phyloP scores from a whole-genome alignment of 2,329 filamentous ascomycete genomes.

The Sporothrix dimorphospora region DNA sequence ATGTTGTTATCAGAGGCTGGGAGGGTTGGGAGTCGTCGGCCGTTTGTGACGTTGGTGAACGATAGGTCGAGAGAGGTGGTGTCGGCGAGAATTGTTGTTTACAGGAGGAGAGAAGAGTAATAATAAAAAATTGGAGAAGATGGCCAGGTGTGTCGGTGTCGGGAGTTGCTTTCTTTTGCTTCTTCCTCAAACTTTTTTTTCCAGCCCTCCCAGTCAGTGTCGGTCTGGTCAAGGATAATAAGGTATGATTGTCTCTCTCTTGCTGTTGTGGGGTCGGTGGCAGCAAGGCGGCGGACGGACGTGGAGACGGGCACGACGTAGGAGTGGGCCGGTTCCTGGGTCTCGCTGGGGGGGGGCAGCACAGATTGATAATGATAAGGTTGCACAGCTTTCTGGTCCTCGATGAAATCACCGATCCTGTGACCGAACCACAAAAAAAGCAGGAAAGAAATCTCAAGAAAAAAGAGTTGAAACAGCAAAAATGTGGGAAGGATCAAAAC shows the following conservation, averaged over 20 bases:
- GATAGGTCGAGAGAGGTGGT: not conserved
- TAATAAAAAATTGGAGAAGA: not conserved
- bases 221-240: not conserved
- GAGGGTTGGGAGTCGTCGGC: not conserved
- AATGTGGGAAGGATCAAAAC: not conserved
- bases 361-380: not conserved
- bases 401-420: conserved; percentile 8
- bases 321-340: not conserved
- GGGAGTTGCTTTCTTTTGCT: not conserved
- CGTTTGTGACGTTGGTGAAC: not conserved
- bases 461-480: not conserved
- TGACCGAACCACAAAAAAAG: not conserved
- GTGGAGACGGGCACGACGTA: not conserved
- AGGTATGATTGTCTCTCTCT: not conserved
- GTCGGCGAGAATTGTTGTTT: not conserved
- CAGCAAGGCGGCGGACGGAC: not conserved
- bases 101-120: not conserved
- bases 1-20: not conserved
- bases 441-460: not conserved
- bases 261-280: conserved; percentile 6
- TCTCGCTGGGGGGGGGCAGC: no score
- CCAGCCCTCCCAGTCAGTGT: not conserved
- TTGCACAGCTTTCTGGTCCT: not conserved
- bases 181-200: not conserved
- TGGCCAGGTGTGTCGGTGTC: not conserved